Percentiles rank a stretch among this genome's conserved stretches.
Conservation (phyloP, 768 basidiomycete species). For the Podaxis sp. region DNA sequence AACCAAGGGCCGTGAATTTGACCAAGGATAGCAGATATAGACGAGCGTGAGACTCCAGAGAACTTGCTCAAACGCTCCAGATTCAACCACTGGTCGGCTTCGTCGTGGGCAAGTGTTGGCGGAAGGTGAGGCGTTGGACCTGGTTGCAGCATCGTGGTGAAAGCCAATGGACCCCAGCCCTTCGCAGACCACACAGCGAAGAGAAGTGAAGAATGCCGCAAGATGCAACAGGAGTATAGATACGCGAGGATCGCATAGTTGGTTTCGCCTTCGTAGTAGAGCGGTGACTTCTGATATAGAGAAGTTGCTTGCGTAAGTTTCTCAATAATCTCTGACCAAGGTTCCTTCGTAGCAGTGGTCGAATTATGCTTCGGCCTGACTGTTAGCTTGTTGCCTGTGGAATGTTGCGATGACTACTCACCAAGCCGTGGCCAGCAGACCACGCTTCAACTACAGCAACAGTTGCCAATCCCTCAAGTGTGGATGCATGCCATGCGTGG, state of each 20-base stretch:
- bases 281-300: slow-evolving; percentile 58
- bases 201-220: slow-evolving; percentile 73
- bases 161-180: slow-evolving; percentile 82
- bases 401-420: slow-evolving; percentile 35
- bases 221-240: slow-evolving; percentile 64
- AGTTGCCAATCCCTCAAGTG: slow-evolving; percentile 83
- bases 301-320: slow-evolving; percentile 63
- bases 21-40: slow-evolving; percentile 64
- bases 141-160: slow-evolving; percentile 72
- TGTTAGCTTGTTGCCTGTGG: slow-evolving; percentile 11
- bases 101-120: slow-evolving; percentile 51
- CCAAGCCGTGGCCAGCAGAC: slow-evolving; percentile 71
- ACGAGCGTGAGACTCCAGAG: slow-evolving; percentile 68
- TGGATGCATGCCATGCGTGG: slow-evolving; percentile 85
- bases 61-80: slow-evolving; percentile 66
- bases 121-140: slow-evolving; percentile 59
- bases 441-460: slow-evolving; percentile 82
- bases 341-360: slow-evolving; percentile 52
- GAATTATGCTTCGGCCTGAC: slow-evolving; percentile 50
- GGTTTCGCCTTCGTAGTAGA: slow-evolving; percentile 53
- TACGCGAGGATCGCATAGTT: slow-evolving; percentile 65
- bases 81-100: slow-evolving; percentile 44
- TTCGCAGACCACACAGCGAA: slow-evolving; percentile 84
- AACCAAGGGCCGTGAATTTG: slow-evolving; percentile 88
- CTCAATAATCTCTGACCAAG: slow-evolving; percentile 78